Evolutionary conservation across 345 rosid genomes (phyloP).

Genomic region (Salix purpurea): DNA sequence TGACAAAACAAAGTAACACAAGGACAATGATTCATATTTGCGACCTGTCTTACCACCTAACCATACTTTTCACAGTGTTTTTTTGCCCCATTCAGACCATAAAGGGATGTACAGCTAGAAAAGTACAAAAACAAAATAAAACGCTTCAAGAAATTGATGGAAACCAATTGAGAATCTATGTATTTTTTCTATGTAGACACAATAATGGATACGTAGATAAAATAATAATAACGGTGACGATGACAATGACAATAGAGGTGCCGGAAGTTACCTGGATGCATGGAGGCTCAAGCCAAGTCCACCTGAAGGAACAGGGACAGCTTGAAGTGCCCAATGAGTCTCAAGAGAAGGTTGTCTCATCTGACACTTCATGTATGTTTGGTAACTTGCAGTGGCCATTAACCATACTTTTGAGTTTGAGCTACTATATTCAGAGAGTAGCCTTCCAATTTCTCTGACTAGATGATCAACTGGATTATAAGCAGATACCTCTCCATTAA

Average conservation of each 20-base stretch:
- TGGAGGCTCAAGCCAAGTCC: slow-evolving; percentile 77
- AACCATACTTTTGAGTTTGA: slow-evolving; percentile 58
- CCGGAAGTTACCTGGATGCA: slow-evolving; percentile 49
- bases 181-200: background rate
- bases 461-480: slow-evolving; percentile 60
- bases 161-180: slow-evolving; percentile 10
- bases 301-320: slow-evolving; percentile 76
- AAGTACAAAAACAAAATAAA: slow-evolving; percentile 14
- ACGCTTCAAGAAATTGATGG: slow-evolving; percentile 9
- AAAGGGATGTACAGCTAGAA: slow-evolving; percentile 7
- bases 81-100: slow-evolving; percentile 31
- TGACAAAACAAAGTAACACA: slow-evolving; percentile 31
- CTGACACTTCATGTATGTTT: slow-evolving; percentile 77
- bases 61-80: slow-evolving; percentile 29
- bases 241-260: background rate
- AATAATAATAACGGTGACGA: background rate
- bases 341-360: slow-evolving; percentile 83
- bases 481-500: slow-evolving; percentile 19
- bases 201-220: background rate
- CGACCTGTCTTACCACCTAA: slow-evolving; percentile 30
- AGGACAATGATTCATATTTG: slow-evolving; percentile 29
- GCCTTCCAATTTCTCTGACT: slow-evolving; percentile 59
- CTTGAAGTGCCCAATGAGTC: slow-evolving; percentile 73
- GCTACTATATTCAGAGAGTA: slow-evolving; percentile 36
- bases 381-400: slow-evolving; percentile 64